Percentiles rank a stretch among this genome's conserved stretches.
Conservation (phyloP, 148 eudicot genomes). For the Polygonum maritimum region DNA sequence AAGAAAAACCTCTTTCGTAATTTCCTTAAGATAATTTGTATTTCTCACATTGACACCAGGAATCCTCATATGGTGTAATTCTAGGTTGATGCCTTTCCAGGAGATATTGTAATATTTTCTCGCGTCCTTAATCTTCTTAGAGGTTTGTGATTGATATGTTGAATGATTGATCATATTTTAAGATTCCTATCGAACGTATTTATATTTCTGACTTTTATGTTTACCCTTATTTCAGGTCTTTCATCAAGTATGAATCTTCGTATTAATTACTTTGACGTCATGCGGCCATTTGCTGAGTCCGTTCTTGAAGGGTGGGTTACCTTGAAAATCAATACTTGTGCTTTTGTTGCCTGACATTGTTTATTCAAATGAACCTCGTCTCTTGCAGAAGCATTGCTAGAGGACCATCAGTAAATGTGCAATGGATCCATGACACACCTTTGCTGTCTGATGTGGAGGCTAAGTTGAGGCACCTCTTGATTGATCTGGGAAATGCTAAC, state of each 20-base stretch:
- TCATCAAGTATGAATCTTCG: constrained; percentile 82
- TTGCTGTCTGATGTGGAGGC: constrained; percentile 74
- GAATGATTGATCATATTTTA: background rate
- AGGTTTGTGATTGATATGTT: constrained; percentile 35
- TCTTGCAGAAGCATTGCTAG: constrained; percentile 56
- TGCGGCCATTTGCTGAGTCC: constrained; percentile 99
- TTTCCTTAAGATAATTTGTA: background rate
- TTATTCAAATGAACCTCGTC: constrained; percentile 17
- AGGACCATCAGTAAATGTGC: constrained; percentile 53
- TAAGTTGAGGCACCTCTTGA: constrained; percentile 67
- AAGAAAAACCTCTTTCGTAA: background rate
- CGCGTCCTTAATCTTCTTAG: constrained; percentile 93
- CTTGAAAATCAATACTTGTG: constrained; percentile 6
- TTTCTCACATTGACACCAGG: background rate
- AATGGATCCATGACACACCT: constrained; percentile 75
- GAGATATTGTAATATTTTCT: constrained; percentile 88
- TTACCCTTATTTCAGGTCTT: constrained; percentile 53
- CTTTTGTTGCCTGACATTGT: constrained; percentile 4
- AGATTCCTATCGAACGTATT: background rate
- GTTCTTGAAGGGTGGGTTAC: constrained; percentile 68
- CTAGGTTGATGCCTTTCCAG: constrained; percentile 98
- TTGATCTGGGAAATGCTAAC: constrained; percentile 68
- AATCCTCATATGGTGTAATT: constrained; percentile 16
- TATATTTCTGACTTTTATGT: background rate
- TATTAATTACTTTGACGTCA: constrained; percentile 66